A percentile compares a stretch with the other conserved stretches of the same genome.
Conservation (phyloP, 75 land plant species). For the Adiantum capillusveneris region DNA sequence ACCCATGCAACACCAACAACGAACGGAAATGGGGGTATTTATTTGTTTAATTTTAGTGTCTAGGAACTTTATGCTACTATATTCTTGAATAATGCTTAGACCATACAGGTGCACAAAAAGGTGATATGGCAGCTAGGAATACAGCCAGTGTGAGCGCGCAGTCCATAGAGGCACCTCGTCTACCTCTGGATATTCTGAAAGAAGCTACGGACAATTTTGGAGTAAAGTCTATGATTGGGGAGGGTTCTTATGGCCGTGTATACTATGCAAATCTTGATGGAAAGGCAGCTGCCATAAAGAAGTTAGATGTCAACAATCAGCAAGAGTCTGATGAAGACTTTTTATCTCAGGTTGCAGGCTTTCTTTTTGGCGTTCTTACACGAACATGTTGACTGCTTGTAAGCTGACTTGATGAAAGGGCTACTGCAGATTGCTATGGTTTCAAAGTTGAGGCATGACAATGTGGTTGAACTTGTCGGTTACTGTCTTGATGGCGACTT, state of each 20-base stretch:
- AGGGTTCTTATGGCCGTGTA: constrained; percentile 90
- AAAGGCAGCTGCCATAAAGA: constrained; percentile 67
- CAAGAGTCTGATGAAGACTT: constrained; percentile 56
- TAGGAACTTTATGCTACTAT: too few species aligned
- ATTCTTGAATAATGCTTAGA: too few species aligned
- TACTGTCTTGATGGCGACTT: constrained; percentile 66
- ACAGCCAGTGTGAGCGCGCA: too few species aligned
- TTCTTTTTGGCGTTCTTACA: neutral
- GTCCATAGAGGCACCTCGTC: constrained; percentile 49
- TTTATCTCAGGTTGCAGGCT: constrained; percentile 47
- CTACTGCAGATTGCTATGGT: constrained; percentile 50
- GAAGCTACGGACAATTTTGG: constrained; percentile 80
- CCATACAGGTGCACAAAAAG: too few species aligned
- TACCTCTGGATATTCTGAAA: constrained; percentile 57
- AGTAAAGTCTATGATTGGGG: constrained; percentile 67
- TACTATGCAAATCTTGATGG: constrained; percentile 65
- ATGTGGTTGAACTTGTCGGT: constrained; percentile 64
- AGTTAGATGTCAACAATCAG: constrained; percentile 68
- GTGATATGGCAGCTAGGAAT: too few species aligned
- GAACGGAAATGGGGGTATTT: too few species aligned
- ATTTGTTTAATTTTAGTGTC: too few species aligned
- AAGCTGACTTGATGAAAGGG: neutral
- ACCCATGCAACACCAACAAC: too few species aligned
- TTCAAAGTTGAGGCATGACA: constrained; percentile 60
- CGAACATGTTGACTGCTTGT: neutral